phyloP scores from a whole-genome alignment of 768 basidiomycete species.

The Dentipellis sp. region DNA sequence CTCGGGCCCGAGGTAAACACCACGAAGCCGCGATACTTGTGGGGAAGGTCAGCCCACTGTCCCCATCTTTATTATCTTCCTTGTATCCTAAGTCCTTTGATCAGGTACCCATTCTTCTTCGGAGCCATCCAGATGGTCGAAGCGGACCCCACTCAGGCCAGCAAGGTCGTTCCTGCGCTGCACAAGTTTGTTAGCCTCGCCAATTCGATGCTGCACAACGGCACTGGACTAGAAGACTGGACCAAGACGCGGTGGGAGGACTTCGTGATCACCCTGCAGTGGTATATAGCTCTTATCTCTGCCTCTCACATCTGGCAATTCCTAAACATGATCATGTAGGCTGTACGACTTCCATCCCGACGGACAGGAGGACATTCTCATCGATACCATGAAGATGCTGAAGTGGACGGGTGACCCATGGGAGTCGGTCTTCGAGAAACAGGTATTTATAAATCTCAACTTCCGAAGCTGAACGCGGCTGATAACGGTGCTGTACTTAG shows the following conservation, averaged over 20 bases:
- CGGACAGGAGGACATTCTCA: conserved; percentile 36
- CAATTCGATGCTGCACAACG: conserved; percentile 44
- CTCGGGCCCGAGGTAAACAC: conserved; percentile 46
- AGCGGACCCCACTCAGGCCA: conserved; percentile 31
- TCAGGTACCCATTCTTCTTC: conserved; percentile 47
- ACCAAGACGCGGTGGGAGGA: conserved; percentile 49
- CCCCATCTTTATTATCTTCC: background rate
- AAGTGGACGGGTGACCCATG: conserved; percentile 45
- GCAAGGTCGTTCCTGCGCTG: conserved; percentile 37
- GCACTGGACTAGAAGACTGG: conserved; percentile 46
- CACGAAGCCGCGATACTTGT: conserved; percentile 42
- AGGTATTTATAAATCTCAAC: conserved; percentile 23
- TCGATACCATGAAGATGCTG: conserved; percentile 45
- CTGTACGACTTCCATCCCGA: conserved; percentile 45
- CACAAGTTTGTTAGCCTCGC: conserved; percentile 45
- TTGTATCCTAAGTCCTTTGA: background rate
- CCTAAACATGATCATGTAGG: conserved; percentile 21
- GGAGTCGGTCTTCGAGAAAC: conserved; percentile 40
- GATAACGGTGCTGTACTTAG: conserved; percentile 16
- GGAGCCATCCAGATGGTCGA: conserved; percentile 52
- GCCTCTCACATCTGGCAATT: background rate
- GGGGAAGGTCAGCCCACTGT: conserved; percentile 33
- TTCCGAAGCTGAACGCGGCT: conserved; percentile 4
- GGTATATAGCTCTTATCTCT: conserved; percentile 22
- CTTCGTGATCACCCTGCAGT: conserved; percentile 46